Evolutionary conservation across 1,139 yeast genomes (phyloP), one percentile per base, ranked within the genome.

Genomic region (Hemisphaericaspora lyxosophila): DNA sequence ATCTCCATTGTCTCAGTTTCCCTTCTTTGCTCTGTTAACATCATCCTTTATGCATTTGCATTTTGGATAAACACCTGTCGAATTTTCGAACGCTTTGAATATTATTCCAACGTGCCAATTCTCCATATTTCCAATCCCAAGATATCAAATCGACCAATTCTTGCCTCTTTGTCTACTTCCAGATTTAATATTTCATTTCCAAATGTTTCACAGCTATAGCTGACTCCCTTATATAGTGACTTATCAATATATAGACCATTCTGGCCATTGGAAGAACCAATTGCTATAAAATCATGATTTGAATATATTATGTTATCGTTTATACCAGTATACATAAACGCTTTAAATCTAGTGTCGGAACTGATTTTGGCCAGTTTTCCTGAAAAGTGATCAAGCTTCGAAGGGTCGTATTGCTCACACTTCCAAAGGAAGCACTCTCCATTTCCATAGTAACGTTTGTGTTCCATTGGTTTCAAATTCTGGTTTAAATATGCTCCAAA

Each of bases 361-460:
- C 39, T 42, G 22, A 38, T 25, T 20, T 34, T 19, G 23, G 25
- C 20, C 11, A 6, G 24, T 11, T 18, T 12, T 19, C 15, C 15
- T 14, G 33, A 28, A n/a, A 25, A 25, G 38, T 55, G 53, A 31
- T 39, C 37, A 19, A 54, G 39, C 30, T 49, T 48, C 15, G 44
- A 38, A 15, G 55, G 57, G 31, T 53, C 53, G 11, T 44, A 67
- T 27, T 51, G 56, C 43, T 79, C 84, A 26, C 73, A 56, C 51
- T 85, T 86, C 97, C 97, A 92, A 25, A 92, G 70, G 52, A 90
- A 89, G 54, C 97, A 88, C 59, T 92, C 97, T 1, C 97, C 97
- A 59, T 89, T 90, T 2, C 98, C 98, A 51, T 82, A 85, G 61
- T 82, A 92, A 41, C 89, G 70, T 53, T 77, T 76, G 35, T 80